Percentiles rank a stretch among this genome's conserved stretches.
Evolutionary conservation across 148 eudicot genomes (phyloP).

Genomic region (Rhododendron mucronatum): DNA sequence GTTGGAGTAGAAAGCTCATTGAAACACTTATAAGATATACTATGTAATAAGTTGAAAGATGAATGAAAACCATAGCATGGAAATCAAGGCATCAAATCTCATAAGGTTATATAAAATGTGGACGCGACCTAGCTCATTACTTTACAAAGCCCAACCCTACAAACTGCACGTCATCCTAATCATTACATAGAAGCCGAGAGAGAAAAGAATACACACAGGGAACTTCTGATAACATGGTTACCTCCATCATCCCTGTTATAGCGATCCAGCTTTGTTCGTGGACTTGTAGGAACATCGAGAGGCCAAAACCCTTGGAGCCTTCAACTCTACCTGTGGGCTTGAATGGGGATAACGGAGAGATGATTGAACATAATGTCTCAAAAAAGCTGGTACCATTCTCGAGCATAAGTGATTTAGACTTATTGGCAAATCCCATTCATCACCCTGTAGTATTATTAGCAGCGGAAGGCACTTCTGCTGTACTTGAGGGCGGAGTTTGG

Average conservation of each 20-base stretch:
- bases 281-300: background rate
- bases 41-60: background rate
- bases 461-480: constrained; percentile 27
- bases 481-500: constrained; percentile 49
- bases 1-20: background rate
- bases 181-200: background rate
- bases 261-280: background rate
- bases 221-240: background rate
- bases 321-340: background rate
- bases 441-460: constrained; percentile 11
- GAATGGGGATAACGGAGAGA: background rate
- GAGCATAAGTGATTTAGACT: background rate
- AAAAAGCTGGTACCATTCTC: background rate
- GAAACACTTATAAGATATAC: background rate
- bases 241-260: constrained; percentile 8
- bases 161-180: constrained; percentile 9
- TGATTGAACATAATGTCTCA: constrained; percentile 2
- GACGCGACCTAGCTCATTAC: background rate
- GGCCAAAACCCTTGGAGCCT: background rate
- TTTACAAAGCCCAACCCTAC: background rate
- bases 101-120: background rate
- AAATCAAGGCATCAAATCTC: background rate
- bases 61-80: background rate
- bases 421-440: background rate
- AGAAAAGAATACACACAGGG: constrained; percentile 9